Conservation (phyloP, 805 yeast species). For the Vanderwaltozyma polyspora region DNA sequence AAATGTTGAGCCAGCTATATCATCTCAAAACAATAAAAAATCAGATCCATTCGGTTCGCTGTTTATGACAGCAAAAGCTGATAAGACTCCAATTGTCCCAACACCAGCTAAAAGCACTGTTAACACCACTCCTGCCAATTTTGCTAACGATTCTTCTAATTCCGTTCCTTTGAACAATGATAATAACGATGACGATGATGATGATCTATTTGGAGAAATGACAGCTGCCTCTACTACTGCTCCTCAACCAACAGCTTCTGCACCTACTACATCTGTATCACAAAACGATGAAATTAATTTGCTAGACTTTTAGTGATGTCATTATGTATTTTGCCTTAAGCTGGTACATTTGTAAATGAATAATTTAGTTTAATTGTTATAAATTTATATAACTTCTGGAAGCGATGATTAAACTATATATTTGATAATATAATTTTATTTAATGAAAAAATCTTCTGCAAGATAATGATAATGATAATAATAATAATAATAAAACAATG, state of each 20-base stretch:
- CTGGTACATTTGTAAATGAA: no score
- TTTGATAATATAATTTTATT: no score
- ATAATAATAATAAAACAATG: no score
- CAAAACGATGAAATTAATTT: constrained; percentile 21
- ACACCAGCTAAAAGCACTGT: constrained; percentile 2
- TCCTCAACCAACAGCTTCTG: not conserved
- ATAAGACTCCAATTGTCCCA: not conserved
- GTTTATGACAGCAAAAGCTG: constrained; percentile 49
- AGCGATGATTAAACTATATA: no score
- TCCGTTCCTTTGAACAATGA: not conserved
- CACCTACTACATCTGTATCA: constrained; percentile 2
- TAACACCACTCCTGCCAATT: not conserved
- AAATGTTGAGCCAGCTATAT: constrained; percentile 26
- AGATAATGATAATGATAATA: no score
- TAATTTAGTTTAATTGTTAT: no score
- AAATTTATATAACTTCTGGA: no score
- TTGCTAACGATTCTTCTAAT: not conserved
- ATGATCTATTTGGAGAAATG: constrained; percentile 28
- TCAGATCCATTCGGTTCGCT: constrained; percentile 66
- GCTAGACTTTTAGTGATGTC: constrained; percentile 24
- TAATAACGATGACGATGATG: constrained; percentile 13
- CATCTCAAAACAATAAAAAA: constrained; percentile 31
- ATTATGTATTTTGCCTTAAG: no score
- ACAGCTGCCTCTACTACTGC: constrained; percentile 10
- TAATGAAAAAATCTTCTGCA: no score